Evolutionary conservation across 2,329 filamentous ascomycete species (phyloP), one percentile per base, ranked within the genome.

Genomic region (Fusarium brachygibbosum): DNA sequence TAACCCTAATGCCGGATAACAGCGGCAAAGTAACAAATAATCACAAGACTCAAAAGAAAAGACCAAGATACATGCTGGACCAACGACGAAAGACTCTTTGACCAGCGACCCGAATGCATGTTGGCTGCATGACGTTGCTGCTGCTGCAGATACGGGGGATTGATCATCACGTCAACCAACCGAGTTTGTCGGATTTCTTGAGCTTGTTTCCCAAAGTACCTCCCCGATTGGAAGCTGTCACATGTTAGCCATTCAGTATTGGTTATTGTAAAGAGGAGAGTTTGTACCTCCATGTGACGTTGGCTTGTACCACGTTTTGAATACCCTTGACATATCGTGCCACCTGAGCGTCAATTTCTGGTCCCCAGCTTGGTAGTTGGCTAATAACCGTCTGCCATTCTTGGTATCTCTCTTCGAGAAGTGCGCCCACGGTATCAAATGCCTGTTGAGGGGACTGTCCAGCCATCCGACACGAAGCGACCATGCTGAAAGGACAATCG

Each of bases 201-300:
- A 0, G 61, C 61, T 35, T 64, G 51, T 17, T 57, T 50, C 17
- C 61, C 61, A 31, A 64, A 64, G 35, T 64, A 64, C 34, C 61
- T 58, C 1, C 61, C 61, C 7, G 61, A 64, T 50, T 38, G 59
- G 21, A 64, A 64, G 17, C 61, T 64, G 12, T 50, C n/a, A 31
- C 17, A 28, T 40, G 28, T 63, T 5, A 63, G 28, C 25, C 19
- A 19, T 13, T 29, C 3, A 4, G 10, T 23, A 6, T 23, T 10
- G 4, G 3, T 11, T 12, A 13, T 16, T 28, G 2, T 6, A 29
- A 5, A 6, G 3, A 3, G 4, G 1, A 3, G 2, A 32, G 7
- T 35, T 17, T 16, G 29, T 46, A 64, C 61, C 61, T 64, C 61
- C 61, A 64, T 13, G 59, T 64, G 38, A 64, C 19, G 25, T 64